Evolutionary conservation across 768 basidiomycete species (phyloP), one percentile per base, ranked within the genome.

Genomic region (Lentinula sp.): DNA sequence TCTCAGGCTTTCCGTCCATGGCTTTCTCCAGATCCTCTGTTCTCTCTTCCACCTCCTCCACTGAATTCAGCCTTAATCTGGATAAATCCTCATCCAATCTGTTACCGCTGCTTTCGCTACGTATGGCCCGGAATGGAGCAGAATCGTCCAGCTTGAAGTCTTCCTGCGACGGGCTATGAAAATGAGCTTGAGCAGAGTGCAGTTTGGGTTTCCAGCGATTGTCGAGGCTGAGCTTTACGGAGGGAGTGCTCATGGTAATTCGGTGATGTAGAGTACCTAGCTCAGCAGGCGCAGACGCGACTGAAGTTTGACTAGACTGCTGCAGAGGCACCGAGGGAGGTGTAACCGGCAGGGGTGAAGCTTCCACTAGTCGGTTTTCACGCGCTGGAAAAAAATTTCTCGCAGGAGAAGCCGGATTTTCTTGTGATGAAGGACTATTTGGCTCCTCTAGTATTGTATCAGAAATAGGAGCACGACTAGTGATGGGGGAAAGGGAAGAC

Each of bases 251-350:
- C 16, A 69, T 48, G 4, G 70, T 75, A 49, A 77, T 66, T 33
- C 69, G 68, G 5, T 69, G 70, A 57, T 76, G 76, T 0, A 66
- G 69, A 10, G 72, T 66, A n/a, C 77, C 77, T 7, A 85, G 68
- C 58, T 79, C 77, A 4, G 85, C 76, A 18, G 87, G 87, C 0
- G 86, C 85, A 32, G 85, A 81, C 3, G 32, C 55, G 72, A 59
- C 64, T 15, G 41, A 41, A n/a, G 28, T 28, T 28, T 28, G 28
- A 28, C 28, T 28, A 28, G 28, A 28, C 3, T 28, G 28, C 28
- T 28, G 28, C 28, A 3, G 28, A 28, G 28, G 28, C 28, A 28
- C 28, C 28, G 28, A 28, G 28, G 28, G 28, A 28, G 67, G 63
- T 16, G 65, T 51, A 1, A 73, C 42, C 13, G 77, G 69, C 18